Percentiles rank a stretch among this genome's conserved stretches.
phyloP scores from a whole-genome alignment of 805 yeast species.

The Isabelozyma gotoi region DNA sequence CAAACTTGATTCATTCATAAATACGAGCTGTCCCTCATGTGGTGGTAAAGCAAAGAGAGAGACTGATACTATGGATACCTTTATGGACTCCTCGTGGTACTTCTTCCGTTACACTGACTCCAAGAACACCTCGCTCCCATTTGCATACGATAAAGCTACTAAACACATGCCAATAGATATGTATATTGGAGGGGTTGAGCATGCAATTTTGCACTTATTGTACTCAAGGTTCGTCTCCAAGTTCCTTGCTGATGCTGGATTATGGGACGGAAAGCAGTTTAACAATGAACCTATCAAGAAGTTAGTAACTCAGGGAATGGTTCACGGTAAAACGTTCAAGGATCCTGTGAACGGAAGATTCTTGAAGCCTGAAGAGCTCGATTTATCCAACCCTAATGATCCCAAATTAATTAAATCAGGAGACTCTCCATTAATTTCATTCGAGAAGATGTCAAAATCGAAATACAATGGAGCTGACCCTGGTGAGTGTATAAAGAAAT shows the following conservation, averaged over 20 bases:
- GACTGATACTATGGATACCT: conserved; percentile 98
- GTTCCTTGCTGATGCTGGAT: conserved; percentile 63
- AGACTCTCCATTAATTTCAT: conserved; percentile 52
- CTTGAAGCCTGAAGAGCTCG: conserved; percentile 76
- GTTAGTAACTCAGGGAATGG: conserved; percentile 96
- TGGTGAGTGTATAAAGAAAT: conserved; percentile 61
- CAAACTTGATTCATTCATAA: conserved; percentile 63
- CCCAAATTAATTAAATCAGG: conserved; percentile 55
- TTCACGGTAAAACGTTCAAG: conserved; percentile 81
- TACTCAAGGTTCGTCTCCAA: conserved; percentile 86
- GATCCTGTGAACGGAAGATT: conserved; percentile 75
- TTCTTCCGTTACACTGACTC: conserved; percentile 82
- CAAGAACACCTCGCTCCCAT: conserved; percentile 55
- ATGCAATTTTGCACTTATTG: conserved; percentile 87
- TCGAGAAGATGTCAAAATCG: conserved; percentile 95
- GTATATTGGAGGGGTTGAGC: conserved; percentile 95
- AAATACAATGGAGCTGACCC: conserved; percentile 96
- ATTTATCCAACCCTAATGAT: conserved; percentile 31
- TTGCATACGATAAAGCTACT: conserved; percentile 50
- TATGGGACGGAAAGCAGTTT: conserved; percentile 60
- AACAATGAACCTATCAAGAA: conserved; percentile 79
- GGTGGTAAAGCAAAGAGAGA: conserved; percentile 75
- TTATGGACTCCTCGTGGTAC: conserved; percentile 98
- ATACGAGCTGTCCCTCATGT: conserved; percentile 82
- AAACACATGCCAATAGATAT: conserved; percentile 78